Evolutionary conservation across 176 grass and related monocot genomes (phyloP).

Genomic region (Melocanna baccifera): DNA sequence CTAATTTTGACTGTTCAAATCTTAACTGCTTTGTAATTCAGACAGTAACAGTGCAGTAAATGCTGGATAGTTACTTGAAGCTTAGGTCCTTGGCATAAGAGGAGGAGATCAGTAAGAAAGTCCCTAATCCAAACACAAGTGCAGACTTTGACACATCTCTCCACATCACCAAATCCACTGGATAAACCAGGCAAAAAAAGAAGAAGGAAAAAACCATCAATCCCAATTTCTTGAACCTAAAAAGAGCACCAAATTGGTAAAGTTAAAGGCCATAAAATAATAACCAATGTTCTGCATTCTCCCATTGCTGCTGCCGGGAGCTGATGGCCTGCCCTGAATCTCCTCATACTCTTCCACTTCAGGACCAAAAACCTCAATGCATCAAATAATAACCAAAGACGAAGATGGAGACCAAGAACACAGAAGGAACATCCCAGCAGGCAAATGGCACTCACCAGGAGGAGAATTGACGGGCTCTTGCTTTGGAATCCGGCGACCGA

Average conservation of each 20-base stretch:
- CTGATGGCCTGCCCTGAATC: slow-evolving; percentile 38
- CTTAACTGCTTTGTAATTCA: background rate
- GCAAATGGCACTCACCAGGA: slow-evolving; percentile 40
- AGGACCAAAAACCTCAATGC: slow-evolving; percentile 13
- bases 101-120: slow-evolving; percentile 79
- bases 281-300: slow-evolving; percentile 92
- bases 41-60: background rate
- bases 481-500: slow-evolving; percentile 27
- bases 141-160: slow-evolving; percentile 85
- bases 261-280: background rate
- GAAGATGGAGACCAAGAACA: slow-evolving; percentile 26
- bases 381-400: background rate
- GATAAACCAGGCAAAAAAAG: background rate
- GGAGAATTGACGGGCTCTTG: slow-evolving; percentile 49
- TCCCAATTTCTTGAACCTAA: background rate
- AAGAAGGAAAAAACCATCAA: background rate
- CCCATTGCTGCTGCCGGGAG: slow-evolving; percentile 27
- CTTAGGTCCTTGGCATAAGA: slow-evolving; percentile 84
- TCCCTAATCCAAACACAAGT: slow-evolving; percentile 87
- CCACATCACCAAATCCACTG: slow-evolving; percentile 99
- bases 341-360: slow-evolving; percentile 65
- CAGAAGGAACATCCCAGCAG: slow-evolving; percentile 1
- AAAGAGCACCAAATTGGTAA: background rate
- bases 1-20: background rate
- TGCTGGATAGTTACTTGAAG: slow-evolving; percentile 48